Evolutionary conservation across 352 stramenopile species (phyloP).

Genomic region (Pythium utonaiense): DNA sequence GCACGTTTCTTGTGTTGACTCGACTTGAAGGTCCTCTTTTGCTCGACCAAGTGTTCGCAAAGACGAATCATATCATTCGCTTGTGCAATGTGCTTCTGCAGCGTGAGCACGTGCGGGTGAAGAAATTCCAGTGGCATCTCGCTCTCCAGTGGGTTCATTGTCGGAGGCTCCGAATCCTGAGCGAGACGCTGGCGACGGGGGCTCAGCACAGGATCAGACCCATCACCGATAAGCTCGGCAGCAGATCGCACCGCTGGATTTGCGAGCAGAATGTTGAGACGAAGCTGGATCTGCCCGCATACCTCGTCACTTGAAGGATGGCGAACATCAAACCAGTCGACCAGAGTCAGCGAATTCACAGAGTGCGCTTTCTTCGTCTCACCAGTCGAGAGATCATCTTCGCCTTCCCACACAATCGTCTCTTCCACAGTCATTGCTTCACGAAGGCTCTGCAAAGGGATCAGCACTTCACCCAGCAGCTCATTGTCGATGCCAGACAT

Average conservation of each 20-base stretch:
- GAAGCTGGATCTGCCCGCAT: constrained; percentile 70
- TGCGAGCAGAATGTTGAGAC: constrained; percentile 62
- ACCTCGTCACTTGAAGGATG: constrained; percentile 53
- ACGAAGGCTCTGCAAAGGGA: constrained; percentile 65
- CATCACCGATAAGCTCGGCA: constrained; percentile 17
- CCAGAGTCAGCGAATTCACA: constrained; percentile 61
- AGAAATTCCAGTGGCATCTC: constrained; percentile 70
- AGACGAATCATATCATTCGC: constrained; percentile 69
- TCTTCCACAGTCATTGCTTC: constrained; percentile 63
- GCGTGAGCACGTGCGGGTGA: constrained; percentile 64
- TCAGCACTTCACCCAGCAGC: constrained; percentile 65
- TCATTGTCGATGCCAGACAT: constrained; percentile 75
- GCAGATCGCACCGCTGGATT: constrained; percentile 34
- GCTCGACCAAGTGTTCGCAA: constrained; percentile 54
- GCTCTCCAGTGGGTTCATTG: constrained; percentile 40
- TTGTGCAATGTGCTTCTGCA: constrained; percentile 59
- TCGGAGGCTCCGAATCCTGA: constrained; percentile 40
- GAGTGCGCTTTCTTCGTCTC: constrained; percentile 25
- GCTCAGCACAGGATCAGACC: constrained; percentile 26
- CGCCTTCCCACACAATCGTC: constrained; percentile 35
- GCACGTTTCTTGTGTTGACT: constrained; percentile 78
- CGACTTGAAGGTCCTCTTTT: constrained; percentile 84
- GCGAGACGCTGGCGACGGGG: constrained; percentile 34
- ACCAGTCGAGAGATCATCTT: constrained; percentile 10
- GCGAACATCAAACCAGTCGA: constrained; percentile 79